These are phyloP conservation scores for Drechslera avenae DNA, from an alignment of 2,329 filamentous ascomycete genomes.

Conservation along the genomic window DNA sequence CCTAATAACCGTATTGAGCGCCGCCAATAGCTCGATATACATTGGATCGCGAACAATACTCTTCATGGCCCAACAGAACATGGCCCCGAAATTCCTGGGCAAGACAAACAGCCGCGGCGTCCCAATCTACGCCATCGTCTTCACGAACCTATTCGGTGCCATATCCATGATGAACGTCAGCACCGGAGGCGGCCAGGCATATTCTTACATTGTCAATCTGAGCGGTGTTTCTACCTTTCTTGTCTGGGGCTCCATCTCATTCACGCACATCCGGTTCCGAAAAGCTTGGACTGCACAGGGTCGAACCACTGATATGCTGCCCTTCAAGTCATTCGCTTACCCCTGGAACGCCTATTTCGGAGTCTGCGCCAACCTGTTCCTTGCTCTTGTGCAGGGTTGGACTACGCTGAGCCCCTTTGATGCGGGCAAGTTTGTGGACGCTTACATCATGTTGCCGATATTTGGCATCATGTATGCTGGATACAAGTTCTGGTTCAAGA, in stretches of 20 bases:
- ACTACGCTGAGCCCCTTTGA: constrained; percentile 59
- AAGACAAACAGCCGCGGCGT: constrained; percentile 69
- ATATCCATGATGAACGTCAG: constrained; percentile 77
- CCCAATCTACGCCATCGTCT: constrained; percentile 64
- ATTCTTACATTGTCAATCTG: constrained; percentile 72
- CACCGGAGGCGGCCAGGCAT: constrained; percentile 68
- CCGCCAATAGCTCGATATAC: constrained; percentile 73
- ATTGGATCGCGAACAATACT: constrained; percentile 75
- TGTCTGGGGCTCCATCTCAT: constrained; percentile 72
- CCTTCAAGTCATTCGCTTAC: constrained; percentile 55
- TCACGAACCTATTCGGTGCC: constrained; percentile 73
- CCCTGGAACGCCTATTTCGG: constrained; percentile 59
- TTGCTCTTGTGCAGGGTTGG: constrained; percentile 60
- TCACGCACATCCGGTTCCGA: constrained; percentile 75
- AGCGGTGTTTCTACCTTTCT: constrained; percentile 73
- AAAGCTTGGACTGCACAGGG: constrained; percentile 59
- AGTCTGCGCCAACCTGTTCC: constrained; percentile 56
- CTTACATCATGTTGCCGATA: constrained; percentile 59
- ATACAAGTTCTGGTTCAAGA: constrained; percentile 55
- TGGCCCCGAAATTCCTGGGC: constrained; percentile 72
- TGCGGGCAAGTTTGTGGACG: constrained; percentile 58
- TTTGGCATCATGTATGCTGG: constrained; percentile 54
- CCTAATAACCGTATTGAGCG: constrained; percentile 67
- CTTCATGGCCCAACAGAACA: constrained; percentile 75
- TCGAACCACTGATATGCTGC: constrained; percentile 50